Base-by-base conservation (phyloP, 2,329 filamentous ascomycete genomes). In the Tolypocladium amazonense region DNA sequence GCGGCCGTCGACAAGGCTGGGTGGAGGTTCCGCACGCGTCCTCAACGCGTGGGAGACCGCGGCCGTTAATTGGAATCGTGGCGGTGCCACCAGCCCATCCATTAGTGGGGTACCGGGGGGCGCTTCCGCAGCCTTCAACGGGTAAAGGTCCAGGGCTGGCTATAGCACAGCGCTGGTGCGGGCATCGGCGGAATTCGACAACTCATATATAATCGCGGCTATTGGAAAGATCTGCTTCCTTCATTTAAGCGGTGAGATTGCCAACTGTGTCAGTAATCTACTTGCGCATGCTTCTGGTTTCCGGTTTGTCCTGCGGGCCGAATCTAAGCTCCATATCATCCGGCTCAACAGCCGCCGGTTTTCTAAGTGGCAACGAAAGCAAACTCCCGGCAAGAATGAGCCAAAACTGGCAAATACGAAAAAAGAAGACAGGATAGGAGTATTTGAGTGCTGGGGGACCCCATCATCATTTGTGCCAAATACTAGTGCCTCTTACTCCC, bases 41-140 rank as follows among this genome's bases (percentile, higher is more conserved):
- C 50, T 23, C 2, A 18, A 56, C 59, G 59, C 50, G 56, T 52
- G 15, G n/a, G n/a, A 38, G 20, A 43, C 20, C 39, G 20, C 18
- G 20, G 38, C 39, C 14, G 11, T 25, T 30, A 39, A 50, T 14
- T 33, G 18, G 50, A 23, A 8, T n/a, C 60, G 62, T 59, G 63
- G 63, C 54, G 65, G 62, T 60, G 62, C 59, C 27, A 59, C 3
- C 25, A n/a, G 2, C 45, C 43, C 25, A 8, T 27, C 45, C 25
- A 4, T 27, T 18, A 15, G n/a, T 25, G 43, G 43, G n/a, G 43
- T 3, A 1, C 12, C 11, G 4, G 4, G 33, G 7, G 11, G 33
- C 33, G 7, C 33, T 9, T 35, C 33, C 33, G 33, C 4, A 35
- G 33, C n/a, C n/a, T n/a, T n/a, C n/a, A 43, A 43, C 41, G 5